Base-by-base conservation (phyloP, 768 basidiomycete genomes). In the Ephemerocybe angulata region DNA sequence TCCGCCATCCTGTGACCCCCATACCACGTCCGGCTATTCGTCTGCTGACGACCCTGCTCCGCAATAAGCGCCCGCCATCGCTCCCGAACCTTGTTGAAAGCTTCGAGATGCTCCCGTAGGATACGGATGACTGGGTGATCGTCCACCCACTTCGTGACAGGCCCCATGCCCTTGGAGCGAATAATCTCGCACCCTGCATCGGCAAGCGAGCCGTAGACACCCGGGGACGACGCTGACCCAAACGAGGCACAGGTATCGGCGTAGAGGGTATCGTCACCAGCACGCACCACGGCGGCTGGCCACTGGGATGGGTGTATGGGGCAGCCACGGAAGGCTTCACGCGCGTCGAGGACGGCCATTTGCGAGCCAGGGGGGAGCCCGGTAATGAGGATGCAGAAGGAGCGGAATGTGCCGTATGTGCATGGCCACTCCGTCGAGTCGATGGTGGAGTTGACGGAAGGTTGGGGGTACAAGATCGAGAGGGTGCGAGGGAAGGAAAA, bases 401-500 rank as follows among this genome's bases (percentile, higher is more conserved):
- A n/a, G n/a, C n/a, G n/a, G n/a, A n/a, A n/a, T n/a, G n/a, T n/a
- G n/a, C n/a, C n/a, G n/a, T n/a, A n/a, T 5, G 42, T 44, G 42
- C 42, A 44, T 5, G 42, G 42, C 12, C 11, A 44, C 4, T 13
- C 22, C n/a, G 3, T 15, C 43, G 55, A 50, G 47, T 5, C 4
- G 4, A 22, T 44, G 42, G 11, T 11, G 4, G 42, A 44, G 42
- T 44, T 44, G 24, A 44, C 24, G 12, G 42, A 44, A 1, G 54
- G 40, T 5, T 42, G 22, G 1, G 52, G 22, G 22, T 15, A 24
- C 0, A 31, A 17, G 1, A 21, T 1, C 56, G 63, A 6, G 35
- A 30, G 12, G 19, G 49, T 1, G 64, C 19, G 54, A 0, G 62
- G 73, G 21, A 60, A 65, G 0, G 72, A 75, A 22, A 74, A 61